phyloP scores from a whole-genome alignment of 2,329 filamentous ascomycete species.

The Bimuria novae-zelandiae region DNA sequence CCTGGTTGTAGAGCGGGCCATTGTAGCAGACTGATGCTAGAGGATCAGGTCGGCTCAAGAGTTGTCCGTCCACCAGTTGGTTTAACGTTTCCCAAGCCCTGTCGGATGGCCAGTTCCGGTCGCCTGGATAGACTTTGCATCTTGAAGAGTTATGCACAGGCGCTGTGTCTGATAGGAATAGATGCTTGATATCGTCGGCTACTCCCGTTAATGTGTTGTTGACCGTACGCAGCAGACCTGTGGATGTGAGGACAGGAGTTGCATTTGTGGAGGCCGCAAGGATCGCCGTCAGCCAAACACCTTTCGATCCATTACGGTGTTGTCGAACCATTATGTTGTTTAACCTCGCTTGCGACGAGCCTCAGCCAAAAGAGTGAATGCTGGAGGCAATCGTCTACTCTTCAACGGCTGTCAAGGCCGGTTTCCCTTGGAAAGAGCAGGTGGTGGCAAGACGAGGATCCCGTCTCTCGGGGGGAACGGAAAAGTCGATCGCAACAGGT shows the following conservation, averaged over 20 bases:
- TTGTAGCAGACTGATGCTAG: slow-evolving; percentile 42
- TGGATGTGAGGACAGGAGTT: slow-evolving; percentile 21
- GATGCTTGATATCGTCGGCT: slow-evolving; percentile 20
- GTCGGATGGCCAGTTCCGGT: slow-evolving; percentile 54
- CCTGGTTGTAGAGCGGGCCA: slow-evolving; percentile 32
- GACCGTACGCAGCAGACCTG: too few relatives aligned
- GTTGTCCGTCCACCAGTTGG: slow-evolving; percentile 32
- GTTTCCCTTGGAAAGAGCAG: background rate
- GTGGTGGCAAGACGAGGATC: background rate
- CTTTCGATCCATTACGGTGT: slow-evolving; percentile 18
- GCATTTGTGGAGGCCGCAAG: slow-evolving; percentile 29
- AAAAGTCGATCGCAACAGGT: slow-evolving; percentile 1
- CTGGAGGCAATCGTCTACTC: background rate
- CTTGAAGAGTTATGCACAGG: slow-evolving; percentile 22
- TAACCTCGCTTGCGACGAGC: background rate
- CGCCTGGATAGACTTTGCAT: slow-evolving; percentile 57
- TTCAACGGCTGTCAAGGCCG: background rate
- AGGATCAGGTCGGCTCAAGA: slow-evolving; percentile 33
- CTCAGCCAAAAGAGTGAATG: slow-evolving; percentile 4
- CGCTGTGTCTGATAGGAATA: slow-evolving; percentile 24
- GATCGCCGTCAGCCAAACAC: slow-evolving; percentile 28
- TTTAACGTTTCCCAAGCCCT: slow-evolving; percentile 55
- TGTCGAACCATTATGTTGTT: slow-evolving; percentile 9
- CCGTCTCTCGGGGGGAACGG: background rate
- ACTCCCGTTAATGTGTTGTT: slow-evolving; percentile 29